Evolutionary conservation across 164 flowering plant species (phyloP), one percentile per base, ranked within the genome.

Genomic region (Vitis riparia): DNA sequence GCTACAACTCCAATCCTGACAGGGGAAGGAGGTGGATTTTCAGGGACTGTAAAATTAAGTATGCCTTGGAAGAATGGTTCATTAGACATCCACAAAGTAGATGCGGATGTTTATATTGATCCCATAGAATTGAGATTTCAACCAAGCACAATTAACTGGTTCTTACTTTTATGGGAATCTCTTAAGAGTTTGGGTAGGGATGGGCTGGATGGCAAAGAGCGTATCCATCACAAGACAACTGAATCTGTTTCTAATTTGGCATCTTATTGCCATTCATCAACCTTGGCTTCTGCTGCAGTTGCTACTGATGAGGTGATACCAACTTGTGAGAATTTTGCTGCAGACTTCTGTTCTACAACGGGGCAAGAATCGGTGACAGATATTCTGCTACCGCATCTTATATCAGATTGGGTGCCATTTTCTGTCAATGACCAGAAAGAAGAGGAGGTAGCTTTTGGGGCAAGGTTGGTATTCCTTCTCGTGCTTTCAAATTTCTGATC

Each of bases 51-150:
- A 51, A 87, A 81, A 68, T 70, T 93, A 67, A 86, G 90, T 76
- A 89, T 96, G 59, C 98, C 99, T 64, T 96, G 98, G 97, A 86
- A 83, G 67, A 85, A 92, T 87, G 98, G 98, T 67, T 87, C 94
- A 37, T 82, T 96, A 68, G 97, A 96, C 77, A 81, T 86, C 30
- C 77, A 78, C 67, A 87, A 81, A 80, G 84, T 95, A 76, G 95
- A 91, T 84, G 87, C 89, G 51, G 88, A 90, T 77, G 82, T 88
- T 73, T 71, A 37, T 67, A 61, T 88, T 68, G 97, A 93, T 63
- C 97, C 93, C 55, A 17, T 96, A 55, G 80, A 80, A 66, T 53
- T 93, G 51, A 85, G 73, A 73, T 65, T 92, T 71, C 85, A 87
- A 65, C 99, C 93, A 13, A 86, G 86, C 73, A 81, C 87, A 63